Conservation (phyloP, 2,329 filamentous ascomycete species). For the Raffaelea deltoideospora region DNA sequence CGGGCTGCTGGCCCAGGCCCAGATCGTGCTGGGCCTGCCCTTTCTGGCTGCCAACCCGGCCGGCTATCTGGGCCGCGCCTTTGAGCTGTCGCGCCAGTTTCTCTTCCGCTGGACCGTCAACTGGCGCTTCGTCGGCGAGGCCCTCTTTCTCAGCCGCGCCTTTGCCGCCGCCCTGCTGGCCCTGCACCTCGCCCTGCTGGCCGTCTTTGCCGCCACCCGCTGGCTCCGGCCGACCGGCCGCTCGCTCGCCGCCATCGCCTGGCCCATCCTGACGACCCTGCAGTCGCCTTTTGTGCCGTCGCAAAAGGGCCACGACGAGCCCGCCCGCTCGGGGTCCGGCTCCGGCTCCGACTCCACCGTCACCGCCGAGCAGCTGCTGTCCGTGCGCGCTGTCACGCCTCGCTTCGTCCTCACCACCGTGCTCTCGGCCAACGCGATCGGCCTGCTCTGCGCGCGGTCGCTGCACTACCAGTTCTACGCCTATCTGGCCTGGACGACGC, state of each 20-base stretch:
- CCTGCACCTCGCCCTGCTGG: conserved; percentile 50
- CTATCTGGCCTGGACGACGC: conserved; percentile 79
- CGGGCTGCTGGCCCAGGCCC: conserved; percentile 60
- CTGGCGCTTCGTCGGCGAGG: conserved; percentile 88
- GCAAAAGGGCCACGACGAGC: too few species aligned
- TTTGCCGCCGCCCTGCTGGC: conserved; percentile 56
- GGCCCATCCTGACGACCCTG: conserved; percentile 10
- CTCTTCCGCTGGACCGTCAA: conserved; percentile 98
- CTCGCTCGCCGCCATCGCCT: conserved; percentile 34
- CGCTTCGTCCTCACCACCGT: conserved; percentile 64
- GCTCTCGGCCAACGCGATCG: conserved; percentile 61
- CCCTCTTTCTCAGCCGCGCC: conserved; percentile 51
- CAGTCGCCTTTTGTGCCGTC: conserved; percentile 11
- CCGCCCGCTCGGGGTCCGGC: too few species aligned
- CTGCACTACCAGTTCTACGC: conserved; percentile 94
- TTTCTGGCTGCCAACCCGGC: conserved; percentile 51
- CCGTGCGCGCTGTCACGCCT: conserved; percentile 46
- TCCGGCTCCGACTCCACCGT: too few species aligned
- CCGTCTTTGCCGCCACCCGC: conserved; percentile 46
- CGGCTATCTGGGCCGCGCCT: conserved; percentile 69
- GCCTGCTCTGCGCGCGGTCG: conserved; percentile 72
- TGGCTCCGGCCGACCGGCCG: conserved; percentile 60
- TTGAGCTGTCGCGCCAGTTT: conserved; percentile 83
- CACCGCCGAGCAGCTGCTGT: conserved; percentile 40
- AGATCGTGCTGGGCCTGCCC: conserved; percentile 50